Percentiles rank a stretch among this genome's conserved stretches.
phyloP scores from a whole-genome alignment of 331 rosid genomes.

The Dryas integrifolia region DNA sequence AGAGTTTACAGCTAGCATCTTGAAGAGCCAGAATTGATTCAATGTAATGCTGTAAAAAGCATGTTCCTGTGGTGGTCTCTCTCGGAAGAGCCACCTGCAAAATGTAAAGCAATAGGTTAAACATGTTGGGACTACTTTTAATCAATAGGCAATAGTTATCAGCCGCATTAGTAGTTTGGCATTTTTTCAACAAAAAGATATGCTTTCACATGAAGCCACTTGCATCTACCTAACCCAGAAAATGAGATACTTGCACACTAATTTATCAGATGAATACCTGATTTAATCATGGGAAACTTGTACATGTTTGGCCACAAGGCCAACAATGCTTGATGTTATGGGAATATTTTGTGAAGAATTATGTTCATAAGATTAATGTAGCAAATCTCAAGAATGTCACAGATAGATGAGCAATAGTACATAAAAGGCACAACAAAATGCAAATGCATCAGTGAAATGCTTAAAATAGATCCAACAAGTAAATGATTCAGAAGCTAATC shows the following conservation, averaged over 20 bases:
- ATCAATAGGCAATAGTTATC: slow-evolving; percentile 2
- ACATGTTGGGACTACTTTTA: slow-evolving; percentile 21
- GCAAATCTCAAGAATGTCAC: not conserved
- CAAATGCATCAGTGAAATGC: not conserved
- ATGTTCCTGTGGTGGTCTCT: slow-evolving; percentile 73
- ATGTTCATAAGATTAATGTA: slow-evolving; percentile 4
- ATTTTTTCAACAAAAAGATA: slow-evolving; percentile 6
- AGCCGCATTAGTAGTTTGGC: not conserved
- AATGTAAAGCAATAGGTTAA: slow-evolving; percentile 14
- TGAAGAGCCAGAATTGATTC: slow-evolving; percentile 83
- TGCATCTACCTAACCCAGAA: slow-evolving; percentile 2
- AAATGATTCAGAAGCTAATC: slow-evolving; percentile 8
- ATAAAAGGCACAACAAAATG: not conserved
- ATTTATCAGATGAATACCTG: not conserved
- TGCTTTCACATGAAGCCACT: slow-evolving; percentile 4
- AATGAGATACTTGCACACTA: not conserved
- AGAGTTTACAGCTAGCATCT: slow-evolving; percentile 58
- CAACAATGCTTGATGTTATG: not conserved
- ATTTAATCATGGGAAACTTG: not conserved
- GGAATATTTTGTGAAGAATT: not conserved
- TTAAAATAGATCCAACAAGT: slow-evolving; percentile 1
- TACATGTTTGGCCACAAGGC: not conserved
- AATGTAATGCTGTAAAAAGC: slow-evolving; percentile 76
- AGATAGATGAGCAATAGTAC: not conserved
- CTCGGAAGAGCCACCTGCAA: slow-evolving; percentile 92